Base-by-base conservation (phyloP, 2,329 filamentous ascomycete genomes). In the Phaeosphaeriaceae sp. region DNA sequence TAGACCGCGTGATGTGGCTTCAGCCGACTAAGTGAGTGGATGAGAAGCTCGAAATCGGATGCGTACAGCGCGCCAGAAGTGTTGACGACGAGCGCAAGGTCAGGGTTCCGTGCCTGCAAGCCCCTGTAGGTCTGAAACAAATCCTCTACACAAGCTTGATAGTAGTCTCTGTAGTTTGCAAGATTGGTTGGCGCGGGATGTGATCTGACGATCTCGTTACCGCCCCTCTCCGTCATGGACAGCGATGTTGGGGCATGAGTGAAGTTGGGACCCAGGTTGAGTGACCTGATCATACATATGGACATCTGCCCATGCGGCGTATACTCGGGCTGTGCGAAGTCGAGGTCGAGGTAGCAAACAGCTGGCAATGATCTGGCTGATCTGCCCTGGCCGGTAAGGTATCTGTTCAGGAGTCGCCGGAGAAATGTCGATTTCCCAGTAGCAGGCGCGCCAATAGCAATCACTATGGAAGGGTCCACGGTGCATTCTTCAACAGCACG, bases 241-340 rank as follows among this genome's bases (percentile, higher is more conserved):
- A 63, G 62, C 31, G 64, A 47, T 2, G 67, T 56, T 6, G 56
- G 33, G 1, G 82, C 84, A 63, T 91, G 89, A 7, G 87, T 87
- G 68, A 91, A 93, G 0, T 89, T 82, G 1, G 89, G 85, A 0
- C 87, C 84, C 5, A 93, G 78, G 51, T 91, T 88, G 0, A 88
- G 86, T 27, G 82, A 76, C 1, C 79, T 81, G 11, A 93, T 76
- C 25, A 85, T 81, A 15, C 89, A 79, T 3, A 94, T 84, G 1
- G 90, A 91, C 20, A 94, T 70, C 15, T 89, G 87, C 0, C 91
- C 91, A 0, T 88, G 85, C 1, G 88, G 83, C 0, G 85, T 86
- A 71, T 90, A 93, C 70, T 93, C 91, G 2, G 91, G 90, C 68
- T 93, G 91, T 0, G 88, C 89, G 0, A 90, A 89, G 70, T 95